A percentile compares a stretch with the other conserved stretches of the same genome.
Evolutionary conservation across 2,329 filamentous ascomycete species (phyloP).

Genomic region (Aspergillus fumigatus): DNA sequence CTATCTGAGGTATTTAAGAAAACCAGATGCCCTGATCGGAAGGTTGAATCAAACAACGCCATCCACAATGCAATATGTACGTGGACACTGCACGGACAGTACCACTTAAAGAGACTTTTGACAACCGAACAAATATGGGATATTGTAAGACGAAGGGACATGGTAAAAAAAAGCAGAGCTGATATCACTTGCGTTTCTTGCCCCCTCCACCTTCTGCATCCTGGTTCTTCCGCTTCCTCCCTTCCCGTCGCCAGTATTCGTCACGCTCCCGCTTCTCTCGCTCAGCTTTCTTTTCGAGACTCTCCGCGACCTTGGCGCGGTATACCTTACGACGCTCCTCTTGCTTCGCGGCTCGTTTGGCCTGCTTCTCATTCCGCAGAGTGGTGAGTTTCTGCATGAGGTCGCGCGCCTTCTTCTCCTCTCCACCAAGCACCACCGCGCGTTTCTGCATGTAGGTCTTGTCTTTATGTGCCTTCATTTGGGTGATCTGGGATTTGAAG

Average conservation of each 20-base stretch:
- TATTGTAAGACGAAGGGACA: slow-evolving; percentile 18
- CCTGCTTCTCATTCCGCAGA: slow-evolving; percentile 82
- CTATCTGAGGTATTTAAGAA: neutral
- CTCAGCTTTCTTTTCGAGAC: slow-evolving; percentile 76
- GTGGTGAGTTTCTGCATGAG: slow-evolving; percentile 92
- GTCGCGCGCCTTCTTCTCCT: slow-evolving; percentile 84
- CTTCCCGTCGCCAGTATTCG: slow-evolving; percentile 89
- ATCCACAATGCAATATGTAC: slow-evolving; percentile 19
- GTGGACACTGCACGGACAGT: slow-evolving; percentile 16
- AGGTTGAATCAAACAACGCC: slow-evolving; percentile 11
- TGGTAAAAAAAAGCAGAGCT: slow-evolving; percentile 12
- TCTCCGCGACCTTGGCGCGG: slow-evolving; percentile 75
- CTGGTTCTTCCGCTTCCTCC: slow-evolving; percentile 66
- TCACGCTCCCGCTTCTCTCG: slow-evolving; percentile 88
- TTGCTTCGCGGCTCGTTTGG: slow-evolving; percentile 78
- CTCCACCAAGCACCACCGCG: slow-evolving; percentile 76
- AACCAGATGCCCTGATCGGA: neutral
- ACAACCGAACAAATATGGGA: slow-evolving; percentile 18
- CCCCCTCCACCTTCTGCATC: slow-evolving; percentile 48
- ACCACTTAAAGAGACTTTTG: slow-evolving; percentile 13
- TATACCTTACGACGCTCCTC: slow-evolving; percentile 79
- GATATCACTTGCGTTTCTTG: slow-evolving; percentile 40
- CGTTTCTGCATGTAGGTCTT: slow-evolving; percentile 93
- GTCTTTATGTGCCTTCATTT: slow-evolving; percentile 73
- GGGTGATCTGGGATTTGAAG: slow-evolving; percentile 84